Percentiles rank a stretch among this genome's conserved stretches.
These are phyloP conservation scores for Scalesia atractyloides DNA, from an alignment of 129 eudicot genomes.

Conservation along the genomic window DNA sequence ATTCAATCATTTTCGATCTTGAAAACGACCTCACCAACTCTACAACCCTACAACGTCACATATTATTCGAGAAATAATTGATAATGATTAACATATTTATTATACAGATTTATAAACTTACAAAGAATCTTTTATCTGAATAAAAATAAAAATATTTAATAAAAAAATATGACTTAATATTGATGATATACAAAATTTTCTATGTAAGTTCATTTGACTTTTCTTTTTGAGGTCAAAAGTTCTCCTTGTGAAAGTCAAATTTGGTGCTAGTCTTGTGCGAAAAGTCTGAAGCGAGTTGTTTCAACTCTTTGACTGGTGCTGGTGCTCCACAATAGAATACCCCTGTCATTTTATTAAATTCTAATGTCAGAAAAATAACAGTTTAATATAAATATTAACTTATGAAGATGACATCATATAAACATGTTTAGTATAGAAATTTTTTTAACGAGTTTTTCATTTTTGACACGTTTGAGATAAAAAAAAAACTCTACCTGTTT, in stretches of 20 bases:
- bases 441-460: no score
- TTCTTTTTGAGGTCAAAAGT: conserved; percentile 32
- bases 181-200: background rate
- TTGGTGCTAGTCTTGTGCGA: conserved; percentile 40
- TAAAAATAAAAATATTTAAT: background rate
- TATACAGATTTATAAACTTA: background rate
- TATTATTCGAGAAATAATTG: background rate
- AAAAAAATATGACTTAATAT: background rate
- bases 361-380: background rate
- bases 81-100: background rate
- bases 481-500: no score
- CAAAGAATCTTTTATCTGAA: background rate
- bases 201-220: background rate
- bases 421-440: no score
- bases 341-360: conserved; percentile 31
- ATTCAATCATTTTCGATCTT: background rate
- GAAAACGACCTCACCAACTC: background rate
- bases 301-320: conserved; percentile 36
- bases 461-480: no score
- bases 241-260: conserved; percentile 65
- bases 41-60: background rate
- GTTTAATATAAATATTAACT: background rate
- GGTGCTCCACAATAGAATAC: conserved; percentile 61
- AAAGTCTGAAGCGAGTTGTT: conserved; percentile 44
- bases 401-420: no score